Evolutionary conservation across 2,329 filamentous ascomycete species (phyloP).

Genomic region (Diaporthe citrichinensis): DNA sequence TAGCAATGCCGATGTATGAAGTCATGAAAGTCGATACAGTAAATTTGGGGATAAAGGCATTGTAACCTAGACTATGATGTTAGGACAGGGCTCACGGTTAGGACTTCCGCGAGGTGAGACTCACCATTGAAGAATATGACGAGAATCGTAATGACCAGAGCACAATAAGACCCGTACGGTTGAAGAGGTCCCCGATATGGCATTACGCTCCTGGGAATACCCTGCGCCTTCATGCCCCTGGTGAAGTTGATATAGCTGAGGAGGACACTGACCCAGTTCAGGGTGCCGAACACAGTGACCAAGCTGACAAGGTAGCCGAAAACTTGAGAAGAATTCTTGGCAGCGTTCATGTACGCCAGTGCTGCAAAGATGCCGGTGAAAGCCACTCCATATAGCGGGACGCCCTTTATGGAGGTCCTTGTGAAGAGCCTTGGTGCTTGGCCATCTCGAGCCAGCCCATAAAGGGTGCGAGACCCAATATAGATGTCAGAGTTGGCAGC

Average conservation of each 20-base stretch:
- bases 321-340: constrained; percentile 52
- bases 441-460: constrained; percentile 55
- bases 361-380: constrained; percentile 53
- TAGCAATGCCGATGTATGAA: constrained; percentile 59
- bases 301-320: constrained; percentile 60
- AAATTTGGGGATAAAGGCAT: constrained; percentile 56
- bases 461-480: constrained; percentile 57
- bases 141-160: constrained; percentile 49
- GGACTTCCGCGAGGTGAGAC: constrained; percentile 47
- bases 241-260: constrained; percentile 57
- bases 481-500: constrained; percentile 74
- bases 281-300: constrained; percentile 58
- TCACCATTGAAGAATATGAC: constrained; percentile 73
- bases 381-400: constrained; percentile 56
- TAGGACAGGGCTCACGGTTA: constrained; percentile 70
- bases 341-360: constrained; percentile 58
- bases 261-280: constrained; percentile 60
- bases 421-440: constrained; percentile 55
- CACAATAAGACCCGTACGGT: constrained; percentile 56
- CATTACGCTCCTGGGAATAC: constrained; percentile 50
- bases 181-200: constrained; percentile 56
- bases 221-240: constrained; percentile 45
- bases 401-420: constrained; percentile 52
- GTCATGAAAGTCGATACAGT: constrained; percentile 74
- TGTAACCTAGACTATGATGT: constrained; percentile 44